Conservation (phyloP, 2,329 filamentous ascomycete genomes). For the Neurospora crassa region DNA sequence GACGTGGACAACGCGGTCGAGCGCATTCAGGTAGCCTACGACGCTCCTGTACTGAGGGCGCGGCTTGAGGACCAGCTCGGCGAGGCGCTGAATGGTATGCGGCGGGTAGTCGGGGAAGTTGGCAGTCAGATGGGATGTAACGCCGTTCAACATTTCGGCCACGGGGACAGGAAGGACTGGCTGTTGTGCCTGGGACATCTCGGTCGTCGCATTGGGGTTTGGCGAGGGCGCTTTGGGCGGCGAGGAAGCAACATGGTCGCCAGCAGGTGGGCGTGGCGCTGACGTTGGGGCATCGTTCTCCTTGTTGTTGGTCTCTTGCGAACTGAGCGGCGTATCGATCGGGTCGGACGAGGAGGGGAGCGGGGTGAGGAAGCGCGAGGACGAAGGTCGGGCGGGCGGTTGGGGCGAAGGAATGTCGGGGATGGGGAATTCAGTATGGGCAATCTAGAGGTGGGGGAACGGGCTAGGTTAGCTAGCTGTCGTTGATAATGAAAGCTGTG, state of each 20-base stretch:
- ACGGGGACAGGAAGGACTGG: conserved; percentile 54
- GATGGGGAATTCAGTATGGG: conserved; percentile 65
- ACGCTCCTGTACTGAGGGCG: conserved; percentile 72
- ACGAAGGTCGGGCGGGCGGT: conserved; percentile 30
- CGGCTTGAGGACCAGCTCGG: conserved; percentile 74
- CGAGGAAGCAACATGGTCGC: conserved; percentile 28
- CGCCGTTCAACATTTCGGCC: conserved; percentile 49
- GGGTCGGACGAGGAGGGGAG: conserved; percentile 33
- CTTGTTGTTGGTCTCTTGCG: conserved; percentile 50
- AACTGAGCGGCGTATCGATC: conserved; percentile 25
- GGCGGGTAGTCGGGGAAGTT: conserved; percentile 70
- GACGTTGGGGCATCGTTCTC: conserved; percentile 51
- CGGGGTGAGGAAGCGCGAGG: conserved; percentile 34
- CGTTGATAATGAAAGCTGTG: neutral
- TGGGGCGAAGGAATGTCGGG: conserved; percentile 43
- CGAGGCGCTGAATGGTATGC: conserved; percentile 84
- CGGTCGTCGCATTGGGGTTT: neutral
- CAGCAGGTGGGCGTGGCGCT: conserved; percentile 21
- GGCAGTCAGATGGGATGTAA: conserved; percentile 49
- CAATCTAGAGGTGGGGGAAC: conserved; percentile 45
- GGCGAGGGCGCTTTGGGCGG: conserved; percentile 6
- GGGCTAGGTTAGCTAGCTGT: conserved; percentile 8
- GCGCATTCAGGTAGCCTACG: conserved; percentile 76
- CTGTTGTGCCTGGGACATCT: conserved; percentile 1
- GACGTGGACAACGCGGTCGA: conserved; percentile 84